Evolutionary conservation across 805 yeast species (phyloP).

Genomic region (Clavispora fructus): DNA sequence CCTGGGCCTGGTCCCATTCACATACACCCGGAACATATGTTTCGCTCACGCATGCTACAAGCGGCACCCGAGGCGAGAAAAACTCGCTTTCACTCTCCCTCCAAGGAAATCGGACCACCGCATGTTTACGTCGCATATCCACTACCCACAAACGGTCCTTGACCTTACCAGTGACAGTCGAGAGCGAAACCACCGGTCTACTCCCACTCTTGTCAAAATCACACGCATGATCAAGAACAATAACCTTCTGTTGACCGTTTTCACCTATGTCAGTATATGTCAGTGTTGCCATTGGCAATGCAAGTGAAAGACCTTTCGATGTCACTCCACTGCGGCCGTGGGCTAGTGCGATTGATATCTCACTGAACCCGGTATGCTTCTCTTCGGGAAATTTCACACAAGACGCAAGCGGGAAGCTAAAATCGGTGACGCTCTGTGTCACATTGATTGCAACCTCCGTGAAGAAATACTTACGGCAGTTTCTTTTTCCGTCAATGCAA

Average conservation of each 20-base stretch:
- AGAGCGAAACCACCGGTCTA: conserved; percentile 9
- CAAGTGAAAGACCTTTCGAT: conserved; percentile 1
- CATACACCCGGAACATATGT: conserved; percentile 8
- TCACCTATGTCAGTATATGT: not conserved
- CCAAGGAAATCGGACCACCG: not conserved
- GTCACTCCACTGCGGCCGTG: not conserved
- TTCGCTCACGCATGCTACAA: conserved; percentile 12
- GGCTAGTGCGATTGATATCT: not conserved
- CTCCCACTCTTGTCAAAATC: conserved; percentile 1
- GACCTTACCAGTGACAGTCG: conserved; percentile 2
- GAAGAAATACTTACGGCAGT: not conserved
- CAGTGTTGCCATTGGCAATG: conserved; percentile 2
- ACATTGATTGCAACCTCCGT: not conserved
- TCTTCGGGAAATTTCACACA: not conserved
- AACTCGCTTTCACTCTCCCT: not conserved
- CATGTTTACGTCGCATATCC: not conserved
- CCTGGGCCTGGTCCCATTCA: conserved; percentile 6
- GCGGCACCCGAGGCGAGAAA: conserved; percentile 6
- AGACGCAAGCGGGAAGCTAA: conserved; percentile 1
- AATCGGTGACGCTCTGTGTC: not conserved
- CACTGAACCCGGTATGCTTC: not conserved
- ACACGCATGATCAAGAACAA: conserved; percentile 5
- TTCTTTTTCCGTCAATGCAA: not conserved
- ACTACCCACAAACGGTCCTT: not conserved
- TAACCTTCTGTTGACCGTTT: not conserved